Base-by-base conservation (phyloP, 2,329 filamentous ascomycete species). In the Clonostachys rosea region DNA sequence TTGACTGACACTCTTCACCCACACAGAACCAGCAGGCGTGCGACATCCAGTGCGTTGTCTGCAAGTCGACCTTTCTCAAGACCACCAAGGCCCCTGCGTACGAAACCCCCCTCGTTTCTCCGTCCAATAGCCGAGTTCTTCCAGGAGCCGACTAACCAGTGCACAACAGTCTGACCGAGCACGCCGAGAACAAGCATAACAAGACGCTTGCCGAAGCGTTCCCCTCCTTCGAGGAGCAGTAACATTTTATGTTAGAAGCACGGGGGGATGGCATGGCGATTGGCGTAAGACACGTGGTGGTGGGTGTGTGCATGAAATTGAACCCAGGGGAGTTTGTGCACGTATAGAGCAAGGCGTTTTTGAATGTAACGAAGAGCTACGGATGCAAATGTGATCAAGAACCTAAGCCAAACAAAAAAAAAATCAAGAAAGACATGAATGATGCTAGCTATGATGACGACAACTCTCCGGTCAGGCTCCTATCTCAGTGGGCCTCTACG, bases 51-150 rank as follows among this genome's bases (percentile, higher is more conserved):
- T 91, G 87, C 77, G 71, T 79, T 55, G 74, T 83, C 59, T 91
- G 87, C 85, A 87, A 84, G 69, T 79, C 85, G 57, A 87, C 86
- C 33, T 91, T 91, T 72, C 78, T 91, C 56, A 85, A 86, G 74
- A 91, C 87, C 35, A 86, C 84, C 51, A 85, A 86, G 62, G 81
- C 78, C 51, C 84, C 84, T 59, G 83, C 86, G 81, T 84, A 74
- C 56, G 79, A 71, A 17, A 37, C 48, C 46, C 40, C 40, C 44
- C 24, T 35, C 40, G 30, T 13, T 30, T 8, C 24, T 30, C 24
- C 24, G 24, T 30, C 24, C 9, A 30, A 30, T 30, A 36, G 12
- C 16, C 35, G 20, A 43, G 34, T 13, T 30, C 24, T 8, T 30
- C 24, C 24, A 30, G 24, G 24, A 30, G 24, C 24, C 24, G 24